These are phyloP conservation scores for Opeltia flavorubescens DNA, from an alignment of 495 filamentous ascomycete genomes.

Conservation along the genomic window DNA sequence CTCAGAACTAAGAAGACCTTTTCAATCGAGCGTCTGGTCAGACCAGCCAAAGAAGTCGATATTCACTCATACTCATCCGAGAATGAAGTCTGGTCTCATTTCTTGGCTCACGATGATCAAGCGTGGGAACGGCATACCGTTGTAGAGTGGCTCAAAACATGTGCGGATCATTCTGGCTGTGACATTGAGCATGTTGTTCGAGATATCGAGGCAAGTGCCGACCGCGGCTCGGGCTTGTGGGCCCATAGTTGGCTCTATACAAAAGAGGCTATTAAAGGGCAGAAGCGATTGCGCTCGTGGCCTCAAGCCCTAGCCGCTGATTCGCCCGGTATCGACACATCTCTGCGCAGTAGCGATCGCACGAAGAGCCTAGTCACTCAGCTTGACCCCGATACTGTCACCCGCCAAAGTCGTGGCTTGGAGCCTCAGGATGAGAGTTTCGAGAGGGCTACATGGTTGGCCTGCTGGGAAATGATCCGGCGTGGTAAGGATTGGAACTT, in stretches of 20 bases:
- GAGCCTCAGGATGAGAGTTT: slow-evolving; percentile 71
- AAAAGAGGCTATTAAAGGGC: slow-evolving; percentile 72
- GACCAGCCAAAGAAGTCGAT: slow-evolving; percentile 24
- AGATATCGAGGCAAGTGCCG: slow-evolving; percentile 45
- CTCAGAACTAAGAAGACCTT: slow-evolving; percentile 24
- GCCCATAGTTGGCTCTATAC: slow-evolving; percentile 87
- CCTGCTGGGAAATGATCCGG: slow-evolving; percentile 77
- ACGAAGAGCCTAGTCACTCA: slow-evolving; percentile 66
- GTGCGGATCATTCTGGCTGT: slow-evolving; percentile 44
- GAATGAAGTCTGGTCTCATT: slow-evolving; percentile 48
- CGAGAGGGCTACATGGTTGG: slow-evolving; percentile 76
- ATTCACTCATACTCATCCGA: slow-evolving; percentile 46
- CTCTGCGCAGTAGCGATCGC: slow-evolving; percentile 39
- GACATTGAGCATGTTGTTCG: slow-evolving; percentile 64
- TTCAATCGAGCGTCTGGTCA: slow-evolving; percentile 10
- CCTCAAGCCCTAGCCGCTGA: slow-evolving; percentile 49
- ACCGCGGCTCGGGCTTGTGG: slow-evolving; percentile 53
- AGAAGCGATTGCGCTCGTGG: slow-evolving; percentile 61
- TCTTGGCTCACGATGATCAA: slow-evolving; percentile 49
- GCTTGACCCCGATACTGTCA: slow-evolving; percentile 80
- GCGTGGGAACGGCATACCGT: slow-evolving; percentile 62
- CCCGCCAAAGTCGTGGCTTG: slow-evolving; percentile 57
- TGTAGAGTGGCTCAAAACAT: slow-evolving; percentile 69
- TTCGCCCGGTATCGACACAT: slow-evolving; percentile 37
- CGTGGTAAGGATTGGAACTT: slow-evolving; percentile 57